These are phyloP conservation scores for Geranium incanum DNA, from an alignment of 441 rosid species.

Conservation along the genomic window DNA sequence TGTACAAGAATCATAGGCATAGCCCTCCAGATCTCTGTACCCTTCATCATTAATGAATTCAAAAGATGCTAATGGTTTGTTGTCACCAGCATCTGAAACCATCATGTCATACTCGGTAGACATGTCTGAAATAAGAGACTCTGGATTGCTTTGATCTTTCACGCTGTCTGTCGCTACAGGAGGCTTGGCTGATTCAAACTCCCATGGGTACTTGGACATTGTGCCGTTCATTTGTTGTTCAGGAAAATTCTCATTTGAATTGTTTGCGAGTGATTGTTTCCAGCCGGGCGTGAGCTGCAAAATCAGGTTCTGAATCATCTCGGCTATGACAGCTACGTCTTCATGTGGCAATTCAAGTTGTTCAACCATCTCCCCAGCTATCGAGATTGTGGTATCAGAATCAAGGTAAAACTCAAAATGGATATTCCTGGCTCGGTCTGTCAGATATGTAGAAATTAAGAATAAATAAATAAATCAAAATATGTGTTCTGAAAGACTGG, in stretches of 20 bases:
- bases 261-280: slow-evolving; percentile 25
- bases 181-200: not conserved
- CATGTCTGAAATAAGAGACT: slow-evolving; percentile 34
- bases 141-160: slow-evolving; percentile 25
- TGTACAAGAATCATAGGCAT: slow-evolving; percentile 15
- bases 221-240: slow-evolving; percentile 9
- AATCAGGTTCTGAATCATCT: slow-evolving; percentile 52
- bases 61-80: slow-evolving; percentile 27
- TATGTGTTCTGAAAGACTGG: too few relatives aligned
- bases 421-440: slow-evolving; percentile 52
- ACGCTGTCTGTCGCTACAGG: slow-evolving; percentile 14
- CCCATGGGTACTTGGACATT: not conserved
- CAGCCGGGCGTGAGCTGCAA: slow-evolving; percentile 35
- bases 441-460: not conserved
- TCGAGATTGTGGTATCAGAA: slow-evolving; percentile 50
- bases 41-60: slow-evolving; percentile 19
- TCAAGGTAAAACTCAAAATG: slow-evolving; percentile 54
- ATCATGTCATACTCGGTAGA: slow-evolving; percentile 32
- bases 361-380: slow-evolving; percentile 69
- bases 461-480: slow-evolving; percentile 9
- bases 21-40: slow-evolving; percentile 6
- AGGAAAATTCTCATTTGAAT: slow-evolving; percentile 17
- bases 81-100: slow-evolving; percentile 21
- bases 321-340: slow-evolving; percentile 47
- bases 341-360: slow-evolving; percentile 50